Conservation (phyloP, 2,329 filamentous ascomycete genomes). For the Periconia digitata region DNA sequence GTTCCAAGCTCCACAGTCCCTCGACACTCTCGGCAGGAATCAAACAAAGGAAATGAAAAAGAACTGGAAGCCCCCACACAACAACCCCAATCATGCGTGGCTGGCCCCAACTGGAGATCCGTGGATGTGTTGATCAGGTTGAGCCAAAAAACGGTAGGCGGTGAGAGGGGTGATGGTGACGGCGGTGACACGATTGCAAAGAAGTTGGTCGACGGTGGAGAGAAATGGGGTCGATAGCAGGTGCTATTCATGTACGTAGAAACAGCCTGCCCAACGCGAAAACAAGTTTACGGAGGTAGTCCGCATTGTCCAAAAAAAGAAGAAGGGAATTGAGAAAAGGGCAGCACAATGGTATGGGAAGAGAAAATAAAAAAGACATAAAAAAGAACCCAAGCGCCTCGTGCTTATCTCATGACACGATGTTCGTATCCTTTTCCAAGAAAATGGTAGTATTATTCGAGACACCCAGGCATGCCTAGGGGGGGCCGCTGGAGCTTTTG, state of each 20-base stretch:
- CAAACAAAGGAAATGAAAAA: too few species aligned
- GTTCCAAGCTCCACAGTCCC: too few species aligned
- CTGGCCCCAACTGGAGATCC: too few species aligned
- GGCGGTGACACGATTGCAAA: too few species aligned
- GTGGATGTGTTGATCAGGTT: too few species aligned
- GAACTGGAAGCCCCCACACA: too few species aligned
- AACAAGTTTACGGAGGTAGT: slow-evolving; percentile 14
- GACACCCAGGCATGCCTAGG: slow-evolving; percentile 20
- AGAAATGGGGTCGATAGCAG: slow-evolving; percentile 15
- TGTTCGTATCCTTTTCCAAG: slow-evolving; percentile 29
- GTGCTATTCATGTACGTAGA: slow-evolving; percentile 24
- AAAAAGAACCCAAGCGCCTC: slow-evolving; percentile 37
- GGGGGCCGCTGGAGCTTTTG: slow-evolving; percentile 20
- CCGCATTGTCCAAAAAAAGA: slow-evolving; percentile 21
- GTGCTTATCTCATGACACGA: slow-evolving; percentile 27
- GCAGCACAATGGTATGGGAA: slow-evolving; percentile 32
- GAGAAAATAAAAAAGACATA: slow-evolving; percentile 22
- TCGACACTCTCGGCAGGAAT: too few species aligned
- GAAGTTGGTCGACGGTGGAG: too few species aligned
- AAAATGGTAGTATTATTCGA: slow-evolving; percentile 30
- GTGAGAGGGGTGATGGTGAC: too few species aligned
- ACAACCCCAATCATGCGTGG: too few species aligned
- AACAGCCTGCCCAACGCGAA: slow-evolving; percentile 26
- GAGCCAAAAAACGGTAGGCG: too few species aligned
- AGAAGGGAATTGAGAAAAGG: slow-evolving; percentile 21